A percentile compares a stretch with the other conserved stretches of the same genome.
phyloP scores from a whole-genome alignment of 306 rosid species.

The Citrullus mucosospermus region DNA sequence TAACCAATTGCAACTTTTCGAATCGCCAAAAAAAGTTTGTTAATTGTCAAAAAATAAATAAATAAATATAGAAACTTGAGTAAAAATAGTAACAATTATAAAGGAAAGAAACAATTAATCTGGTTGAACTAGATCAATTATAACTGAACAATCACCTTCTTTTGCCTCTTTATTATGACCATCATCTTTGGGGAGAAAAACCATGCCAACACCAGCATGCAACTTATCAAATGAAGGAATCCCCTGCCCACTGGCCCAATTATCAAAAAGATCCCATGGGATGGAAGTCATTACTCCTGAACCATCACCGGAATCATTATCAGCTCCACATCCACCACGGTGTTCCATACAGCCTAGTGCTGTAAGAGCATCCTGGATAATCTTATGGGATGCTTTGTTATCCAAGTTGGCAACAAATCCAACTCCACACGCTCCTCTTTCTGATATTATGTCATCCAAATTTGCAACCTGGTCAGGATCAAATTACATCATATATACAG shows the following conservation, averaged over 20 bases:
- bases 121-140: constrained; percentile 7
- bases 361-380: constrained; percentile 74
- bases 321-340: constrained; percentile 99
- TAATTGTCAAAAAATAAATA: not conserved
- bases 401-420: constrained; percentile 95
- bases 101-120: constrained; percentile 6
- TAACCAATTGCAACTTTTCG: not conserved
- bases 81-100: not conserved
- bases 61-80: not conserved
- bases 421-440: constrained; percentile 98
- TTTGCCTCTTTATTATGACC: constrained; percentile 53
- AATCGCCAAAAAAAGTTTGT: not conserved
- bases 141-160: constrained; percentile 49
- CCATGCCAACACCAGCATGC: constrained; percentile 97
- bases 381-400: constrained; percentile 61
- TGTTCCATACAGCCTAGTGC: constrained; percentile 99
- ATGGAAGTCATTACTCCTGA: constrained; percentile 83
- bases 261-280: constrained; percentile 87
- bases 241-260: constrained; percentile 78
- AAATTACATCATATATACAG: constrained; percentile 14
- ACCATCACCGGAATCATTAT: constrained; percentile 98
- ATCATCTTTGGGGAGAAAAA: constrained; percentile 74
- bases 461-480: constrained; percentile 59
- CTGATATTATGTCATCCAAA: constrained; percentile 78
- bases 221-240: constrained; percentile 74